Evolutionary conservation across 2,329 filamentous ascomycete genomes (phyloP).

Genomic region (Cladorrhinum sp.): DNA sequence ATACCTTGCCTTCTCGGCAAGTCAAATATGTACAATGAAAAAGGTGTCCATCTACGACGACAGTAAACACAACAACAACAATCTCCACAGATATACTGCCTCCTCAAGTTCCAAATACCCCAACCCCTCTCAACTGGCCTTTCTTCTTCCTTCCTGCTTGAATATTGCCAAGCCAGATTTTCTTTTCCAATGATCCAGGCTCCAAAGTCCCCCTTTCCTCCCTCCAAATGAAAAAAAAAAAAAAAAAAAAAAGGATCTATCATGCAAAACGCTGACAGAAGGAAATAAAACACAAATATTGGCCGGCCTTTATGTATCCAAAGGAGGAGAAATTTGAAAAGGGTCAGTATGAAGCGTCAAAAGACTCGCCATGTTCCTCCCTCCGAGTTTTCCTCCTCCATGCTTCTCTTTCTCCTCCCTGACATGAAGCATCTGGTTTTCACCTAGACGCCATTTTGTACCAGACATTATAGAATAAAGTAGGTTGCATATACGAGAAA

Average conservation of each 20-base stretch:
- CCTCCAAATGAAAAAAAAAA: background rate
- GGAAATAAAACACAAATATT: background rate
- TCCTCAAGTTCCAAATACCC: background rate
- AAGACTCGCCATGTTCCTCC: background rate
- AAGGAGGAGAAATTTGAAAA: background rate
- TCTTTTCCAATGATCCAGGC: background rate
- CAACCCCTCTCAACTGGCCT: background rate
- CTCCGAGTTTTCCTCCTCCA: background rate
- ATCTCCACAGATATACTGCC: background rate
- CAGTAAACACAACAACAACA: background rate
- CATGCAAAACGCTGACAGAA: background rate
- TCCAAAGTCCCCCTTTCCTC: background rate
- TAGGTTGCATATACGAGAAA: slow-evolving; percentile 16
- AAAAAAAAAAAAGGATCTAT: background rate
- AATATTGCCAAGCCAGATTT: background rate
- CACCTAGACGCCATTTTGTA: slow-evolving; percentile 21
- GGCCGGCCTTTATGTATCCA: background rate
- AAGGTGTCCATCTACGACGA: background rate
- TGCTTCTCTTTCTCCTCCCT: background rate
- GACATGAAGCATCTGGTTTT: background rate
- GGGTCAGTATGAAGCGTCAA: background rate
- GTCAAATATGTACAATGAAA: slow-evolving; percentile 1
- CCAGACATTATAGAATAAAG: slow-evolving; percentile 29
- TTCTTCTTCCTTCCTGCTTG: background rate
- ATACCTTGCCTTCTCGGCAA: background rate